Evolutionary conservation across 331 rosid genomes (phyloP).

Genomic region (Quercus lobata): DNA sequence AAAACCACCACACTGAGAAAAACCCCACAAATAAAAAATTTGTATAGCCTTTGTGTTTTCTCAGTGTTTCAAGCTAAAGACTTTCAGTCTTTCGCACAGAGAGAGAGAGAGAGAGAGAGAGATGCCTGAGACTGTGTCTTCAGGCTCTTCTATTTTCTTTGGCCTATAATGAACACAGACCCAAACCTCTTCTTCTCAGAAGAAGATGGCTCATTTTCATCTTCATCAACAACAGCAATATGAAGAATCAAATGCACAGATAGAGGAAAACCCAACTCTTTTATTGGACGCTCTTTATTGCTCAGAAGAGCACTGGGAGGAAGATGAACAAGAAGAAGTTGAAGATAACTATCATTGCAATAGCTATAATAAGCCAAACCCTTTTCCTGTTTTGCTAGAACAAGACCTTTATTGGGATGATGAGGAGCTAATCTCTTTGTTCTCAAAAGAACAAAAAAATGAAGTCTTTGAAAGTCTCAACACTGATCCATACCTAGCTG

Average conservation of each 20-base stretch:
- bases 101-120: not conserved
- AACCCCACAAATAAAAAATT: slow-evolving; percentile 27
- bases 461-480: slow-evolving; percentile 18
- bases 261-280: slow-evolving; percentile 17
- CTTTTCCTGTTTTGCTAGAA: slow-evolving; percentile 24
- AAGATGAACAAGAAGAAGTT: slow-evolving; percentile 20
- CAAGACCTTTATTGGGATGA: slow-evolving; percentile 74
- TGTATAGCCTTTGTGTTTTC: not conserved
- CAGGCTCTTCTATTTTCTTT: slow-evolving; percentile 1
- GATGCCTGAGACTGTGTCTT: slow-evolving; percentile 20
- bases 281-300: slow-evolving; percentile 66
- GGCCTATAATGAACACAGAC: slow-evolving; percentile 20
- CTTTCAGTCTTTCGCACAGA: not conserved
- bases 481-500: slow-evolving; percentile 21
- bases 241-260: slow-evolving; percentile 12
- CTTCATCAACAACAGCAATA: slow-evolving; percentile 2
- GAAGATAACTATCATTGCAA: not conserved
- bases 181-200: slow-evolving; percentile 27
- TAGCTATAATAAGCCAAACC: slow-evolving; percentile 14
- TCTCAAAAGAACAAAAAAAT: slow-evolving; percentile 41
- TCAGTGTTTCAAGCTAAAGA: not conserved
- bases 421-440: slow-evolving; percentile 53
- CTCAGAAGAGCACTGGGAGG: slow-evolving; percentile 67
- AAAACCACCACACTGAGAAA: not conserved
- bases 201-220: slow-evolving; percentile 49